Evolutionary conservation across 2,329 filamentous ascomycete species (phyloP).

Genomic region (Acephala macrosclerotiorum): DNA sequence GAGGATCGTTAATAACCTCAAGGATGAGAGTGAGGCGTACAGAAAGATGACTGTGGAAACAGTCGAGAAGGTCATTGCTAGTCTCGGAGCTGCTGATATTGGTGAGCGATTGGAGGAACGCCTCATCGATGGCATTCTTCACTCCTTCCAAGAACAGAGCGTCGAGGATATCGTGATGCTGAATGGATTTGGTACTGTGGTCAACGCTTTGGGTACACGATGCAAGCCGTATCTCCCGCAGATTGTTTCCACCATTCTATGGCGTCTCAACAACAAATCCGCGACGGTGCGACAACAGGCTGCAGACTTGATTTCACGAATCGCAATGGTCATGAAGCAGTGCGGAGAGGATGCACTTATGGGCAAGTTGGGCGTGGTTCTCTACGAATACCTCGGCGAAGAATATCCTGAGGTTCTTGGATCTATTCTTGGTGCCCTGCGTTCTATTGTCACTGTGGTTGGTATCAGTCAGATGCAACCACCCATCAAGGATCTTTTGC

Average conservation of each 20-base stretch:
- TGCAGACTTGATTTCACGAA: constrained; percentile 93
- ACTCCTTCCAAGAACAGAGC: constrained; percentile 97
- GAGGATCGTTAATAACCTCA: constrained; percentile 91
- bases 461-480: constrained; percentile 99
- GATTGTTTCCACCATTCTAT: constrained; percentile 95
- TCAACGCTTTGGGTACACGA: constrained; percentile 90
- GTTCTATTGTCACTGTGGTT: constrained; percentile 96
- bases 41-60: constrained; percentile 99
- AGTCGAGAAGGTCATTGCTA: constrained; percentile 93
- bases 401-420: constrained; percentile 98
- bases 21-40: constrained; percentile 97
- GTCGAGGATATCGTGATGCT: constrained; percentile 96
- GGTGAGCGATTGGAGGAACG: constrained; percentile 91
- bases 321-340: constrained; percentile 99
- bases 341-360: constrained; percentile 96
- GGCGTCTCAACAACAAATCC: constrained; percentile 97
- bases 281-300: constrained; percentile 96
- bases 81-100: constrained; percentile 92
- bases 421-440: constrained; percentile 92
- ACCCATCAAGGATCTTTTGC: constrained; percentile 93
- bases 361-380: constrained; percentile 90
- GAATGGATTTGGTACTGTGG: constrained; percentile 96
- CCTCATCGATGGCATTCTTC: constrained; percentile 92
- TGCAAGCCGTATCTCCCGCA: constrained; percentile 97
- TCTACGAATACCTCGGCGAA: constrained; percentile 98